phyloP scores from a whole-genome alignment of 1,139 yeast species.

The Candida sanyaensis region DNA sequence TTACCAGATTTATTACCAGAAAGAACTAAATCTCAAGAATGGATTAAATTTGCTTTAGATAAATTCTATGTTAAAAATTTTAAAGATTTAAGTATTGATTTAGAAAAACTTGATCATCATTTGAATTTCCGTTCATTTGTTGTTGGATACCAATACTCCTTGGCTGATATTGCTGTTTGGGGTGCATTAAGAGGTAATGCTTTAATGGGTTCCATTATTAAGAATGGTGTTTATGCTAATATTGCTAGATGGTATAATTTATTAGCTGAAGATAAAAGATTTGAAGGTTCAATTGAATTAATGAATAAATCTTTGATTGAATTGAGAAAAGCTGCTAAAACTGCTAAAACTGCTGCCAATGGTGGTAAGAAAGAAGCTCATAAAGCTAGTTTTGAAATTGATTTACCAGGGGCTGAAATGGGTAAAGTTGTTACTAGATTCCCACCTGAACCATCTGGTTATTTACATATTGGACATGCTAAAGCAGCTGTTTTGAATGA shows the following conservation, averaged over 20 bases:
- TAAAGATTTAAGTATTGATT: conserved; percentile 72
- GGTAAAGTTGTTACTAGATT: conserved; percentile 97
- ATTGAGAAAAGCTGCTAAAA: conserved; percentile 57
- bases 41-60: conserved; percentile 71
- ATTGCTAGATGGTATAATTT: conserved; percentile 92
- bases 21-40: conserved; percentile 44
- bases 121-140: conserved; percentile 83
- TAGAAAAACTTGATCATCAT: conserved; percentile 76
- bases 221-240: conserved; percentile 80
- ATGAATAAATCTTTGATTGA: conserved; percentile 71
- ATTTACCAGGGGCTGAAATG: conserved; percentile 82
- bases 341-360: conserved; percentile 46
- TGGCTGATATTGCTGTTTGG: conserved; percentile 90
- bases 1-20: conserved; percentile 41
- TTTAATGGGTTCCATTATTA: conserved; percentile 86
- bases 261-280: conserved; percentile 61
- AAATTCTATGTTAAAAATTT: conserved; percentile 82
- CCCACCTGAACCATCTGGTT: conserved; percentile 93
- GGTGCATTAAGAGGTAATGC: conserved; percentile 93
- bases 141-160: conserved; percentile 62
- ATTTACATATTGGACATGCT: conserved; percentile 91
- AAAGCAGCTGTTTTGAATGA: conserved; percentile 95
- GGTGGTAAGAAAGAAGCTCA: conserved; percentile 76
- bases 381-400: conserved; percentile 92
- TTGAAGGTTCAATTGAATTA: conserved; percentile 70